Conservation (phyloP, 2,329 filamentous ascomycete genomes). For the Claviceps arundinis region DNA sequence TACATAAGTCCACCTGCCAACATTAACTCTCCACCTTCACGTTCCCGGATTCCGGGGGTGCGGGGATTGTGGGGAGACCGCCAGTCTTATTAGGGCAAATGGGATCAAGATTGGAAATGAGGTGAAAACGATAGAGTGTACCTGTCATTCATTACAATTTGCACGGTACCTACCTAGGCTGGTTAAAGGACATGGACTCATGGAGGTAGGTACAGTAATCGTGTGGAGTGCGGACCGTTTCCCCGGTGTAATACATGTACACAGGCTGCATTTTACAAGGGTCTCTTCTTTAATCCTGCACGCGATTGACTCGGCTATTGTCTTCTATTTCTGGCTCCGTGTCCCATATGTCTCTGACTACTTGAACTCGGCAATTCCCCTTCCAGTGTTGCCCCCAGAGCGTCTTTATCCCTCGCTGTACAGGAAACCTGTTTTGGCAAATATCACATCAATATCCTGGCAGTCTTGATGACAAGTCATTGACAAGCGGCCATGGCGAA, state of each 20-base stretch:
- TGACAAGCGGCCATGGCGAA: conserved; percentile 10
- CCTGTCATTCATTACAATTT: too few species aligned
- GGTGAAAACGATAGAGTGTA: neutral
- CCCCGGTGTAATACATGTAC: neutral
- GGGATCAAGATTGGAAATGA: neutral
- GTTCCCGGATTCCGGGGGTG: conserved; percentile 1
- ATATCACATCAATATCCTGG: neutral
- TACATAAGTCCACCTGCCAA: neutral
- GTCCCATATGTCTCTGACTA: conserved; percentile 4
- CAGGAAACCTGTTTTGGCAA: too few species aligned
- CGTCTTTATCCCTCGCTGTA: neutral
- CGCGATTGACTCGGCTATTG: conserved; percentile 8
- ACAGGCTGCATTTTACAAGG: neutral
- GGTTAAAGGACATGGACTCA: too few species aligned
- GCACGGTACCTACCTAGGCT: neutral
- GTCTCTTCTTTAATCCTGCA: neutral
- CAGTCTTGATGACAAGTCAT: neutral
- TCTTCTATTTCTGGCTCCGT: conserved; percentile 7
- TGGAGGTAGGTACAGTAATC: too few species aligned
- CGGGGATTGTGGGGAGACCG: conserved; percentile 5
- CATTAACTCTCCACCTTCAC: neutral
- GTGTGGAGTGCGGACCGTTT: neutral
- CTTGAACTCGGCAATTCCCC: conserved; percentile 4
- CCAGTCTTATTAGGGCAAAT: neutral
- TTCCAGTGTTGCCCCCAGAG: conserved; percentile 1